Evolutionary conservation across 345 rosid genomes (phyloP), one percentile per base, ranked within the genome.

Genomic region (Raphanus sativus): DNA sequence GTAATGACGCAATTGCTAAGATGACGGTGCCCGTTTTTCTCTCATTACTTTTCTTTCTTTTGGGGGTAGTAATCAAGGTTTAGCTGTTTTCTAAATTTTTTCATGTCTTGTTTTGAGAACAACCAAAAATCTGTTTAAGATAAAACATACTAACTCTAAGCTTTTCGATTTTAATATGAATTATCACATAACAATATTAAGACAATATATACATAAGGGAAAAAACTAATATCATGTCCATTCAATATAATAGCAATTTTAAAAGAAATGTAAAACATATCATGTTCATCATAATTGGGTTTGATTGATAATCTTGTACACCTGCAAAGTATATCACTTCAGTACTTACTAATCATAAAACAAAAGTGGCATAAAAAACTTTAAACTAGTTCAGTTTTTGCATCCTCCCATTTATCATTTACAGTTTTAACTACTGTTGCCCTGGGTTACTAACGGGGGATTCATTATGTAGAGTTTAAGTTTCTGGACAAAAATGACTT

Each of bases 1-100:
- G 8, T 78, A 80, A 81, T 69, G 80, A 64, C 64, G 83, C 77
- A 80, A 73, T 75, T 81, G 82, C 50, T 29, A 79, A 81, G 74
- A 75, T 78, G 84, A 88, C 86, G 84, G 84, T 76, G n/a, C n/a
- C n/a, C n/a, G 83, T 83, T 77, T 78, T 21, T 7, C 84, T 77
- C 84, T 82, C 88, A 78, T 85, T 80, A 71, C 11, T 9, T 65
- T 76, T 34, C 50, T 70, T 77, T 40, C 66, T 77, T 42, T 71
- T 77, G 59, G 16, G 38, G 75, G 26, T 21, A 75, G 71, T 4
- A 56, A 65, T 45, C 17, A 56, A 52, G 12, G n/a, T 32, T 70
- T 62, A 45, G 17, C 60, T 10, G 12, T 30, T 60, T 67, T 42
- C 66, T 26, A 55, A 15, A 9, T 36, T 65, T n/a, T 24, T 74